Base-by-base conservation (phyloP, 2,329 filamentous ascomycete genomes). In the Neopestalotiopsis sp. region DNA sequence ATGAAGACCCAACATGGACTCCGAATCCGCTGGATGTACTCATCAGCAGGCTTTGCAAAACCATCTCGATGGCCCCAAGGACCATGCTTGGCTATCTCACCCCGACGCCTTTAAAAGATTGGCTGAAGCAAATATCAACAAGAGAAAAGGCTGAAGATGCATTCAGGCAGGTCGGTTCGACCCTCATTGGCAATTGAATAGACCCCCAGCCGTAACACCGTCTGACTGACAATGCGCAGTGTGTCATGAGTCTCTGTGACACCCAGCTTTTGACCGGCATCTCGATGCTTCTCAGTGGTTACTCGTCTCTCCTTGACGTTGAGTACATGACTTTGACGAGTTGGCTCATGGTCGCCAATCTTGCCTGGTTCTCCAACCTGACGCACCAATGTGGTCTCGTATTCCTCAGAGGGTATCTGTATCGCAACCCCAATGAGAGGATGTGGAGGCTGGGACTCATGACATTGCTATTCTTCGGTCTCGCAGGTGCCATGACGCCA, bases 321-420 rank as follows among this genome's bases (percentile, higher is more conserved):
- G 24, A 60, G 30, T 28, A 60, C 10, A 67, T 67, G 65, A 40
- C 65, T 14, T n/a, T 67, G 5, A 24, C 32, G 12, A 66, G 32
- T 38, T 69, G 67, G 67, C 38, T 34, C 12, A 69, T 66, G 52
- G 28, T 69, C 12, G 42, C 52, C 57, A 61, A 69, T 34, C 67
- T 69, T 28, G 67, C 62, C 24, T 69, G 67, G 67, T 69, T 69
- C 40, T 69, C 67, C 10, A 69, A 65, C 56, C 30, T 69, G 6
- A 69, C 67, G 1, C 67, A 69, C 30, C 56, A 66, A 52, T 66
- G 62, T 38, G 62, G 56, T 20, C 38, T 69, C 14, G 56, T 65
- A 12, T 69, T 69, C 12, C 67, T 69, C 4, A 62, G 67, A 38
- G 63, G 56, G 2, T 65, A 69, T 17, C 42, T 69, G 12, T 62